Percentiles rank a stretch among this genome's conserved stretches.
Conservation (phyloP, 805 yeast genomes). For the Ogataea pini region DNA sequence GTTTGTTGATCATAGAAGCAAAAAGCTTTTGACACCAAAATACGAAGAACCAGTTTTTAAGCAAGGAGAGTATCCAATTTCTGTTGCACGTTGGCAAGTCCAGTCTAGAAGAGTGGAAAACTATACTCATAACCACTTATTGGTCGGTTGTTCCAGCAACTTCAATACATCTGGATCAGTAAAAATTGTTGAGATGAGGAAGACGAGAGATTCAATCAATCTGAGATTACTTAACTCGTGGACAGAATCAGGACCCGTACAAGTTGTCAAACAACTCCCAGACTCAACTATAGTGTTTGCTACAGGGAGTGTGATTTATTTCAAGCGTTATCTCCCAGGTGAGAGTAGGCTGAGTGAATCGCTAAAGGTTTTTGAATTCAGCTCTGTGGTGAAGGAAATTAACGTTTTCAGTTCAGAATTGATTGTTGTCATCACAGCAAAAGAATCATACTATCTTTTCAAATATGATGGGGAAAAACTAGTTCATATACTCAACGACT, state of each 20-base stretch:
- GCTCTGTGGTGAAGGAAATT: slow-evolving; percentile 26
- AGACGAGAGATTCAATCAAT: slow-evolving; percentile 13
- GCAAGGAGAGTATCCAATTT: slow-evolving; percentile 31
- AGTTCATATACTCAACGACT: slow-evolving; percentile 18
- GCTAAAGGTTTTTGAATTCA: slow-evolving; percentile 9
- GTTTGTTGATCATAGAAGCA: slow-evolving; percentile 29
- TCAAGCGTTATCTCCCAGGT: slow-evolving; percentile 20
- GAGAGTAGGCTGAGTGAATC: slow-evolving; percentile 28
- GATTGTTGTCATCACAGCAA: slow-evolving; percentile 32
- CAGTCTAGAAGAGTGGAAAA: slow-evolving; percentile 19
- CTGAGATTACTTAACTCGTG: slow-evolving; percentile 22
- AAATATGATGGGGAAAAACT: slow-evolving; percentile 20
- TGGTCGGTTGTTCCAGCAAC: slow-evolving; percentile 35
- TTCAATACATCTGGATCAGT: slow-evolving; percentile 25
- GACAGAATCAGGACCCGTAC: slow-evolving; percentile 25
- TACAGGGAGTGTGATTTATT: slow-evolving; percentile 15
- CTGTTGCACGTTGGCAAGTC: slow-evolving; percentile 39
- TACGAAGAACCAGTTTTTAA: slow-evolving; percentile 12
- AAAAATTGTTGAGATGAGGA: slow-evolving; percentile 32
- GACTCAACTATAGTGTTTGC: slow-evolving; percentile 30
- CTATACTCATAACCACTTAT: slow-evolving; percentile 28
- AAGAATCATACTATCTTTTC: slow-evolving; percentile 29
- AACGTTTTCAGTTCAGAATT: slow-evolving; percentile 19
- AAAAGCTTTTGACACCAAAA: slow-evolving; percentile 7
- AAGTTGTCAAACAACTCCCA: slow-evolving; percentile 25